Evolutionary conservation across 768 basidiomycete genomes (phyloP).

Genomic region (Amanita muscaria): DNA sequence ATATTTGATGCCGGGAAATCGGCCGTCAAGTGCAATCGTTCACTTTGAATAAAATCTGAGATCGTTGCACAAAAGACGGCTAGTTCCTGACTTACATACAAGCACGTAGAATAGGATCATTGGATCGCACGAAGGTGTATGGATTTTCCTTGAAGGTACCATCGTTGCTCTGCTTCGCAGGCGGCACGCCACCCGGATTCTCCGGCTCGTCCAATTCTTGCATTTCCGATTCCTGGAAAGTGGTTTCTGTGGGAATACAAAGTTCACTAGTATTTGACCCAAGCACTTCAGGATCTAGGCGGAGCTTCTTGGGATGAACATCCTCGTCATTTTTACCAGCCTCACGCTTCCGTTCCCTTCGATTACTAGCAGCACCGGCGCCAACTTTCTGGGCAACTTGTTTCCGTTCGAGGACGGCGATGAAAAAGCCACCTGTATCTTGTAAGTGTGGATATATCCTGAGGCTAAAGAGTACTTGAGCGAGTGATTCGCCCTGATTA

Average conservation of each 20-base stretch:
- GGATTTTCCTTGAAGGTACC: slow-evolving; percentile 81
- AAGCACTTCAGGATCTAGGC: slow-evolving; percentile 1
- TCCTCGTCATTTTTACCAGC: slow-evolving; percentile 33
- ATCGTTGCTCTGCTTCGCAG: slow-evolving; percentile 17
- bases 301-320: slow-evolving; percentile 14
- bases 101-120: slow-evolving; percentile 58
- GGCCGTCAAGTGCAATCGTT: slow-evolving; percentile 59
- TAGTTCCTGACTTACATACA: slow-evolving; percentile 60
- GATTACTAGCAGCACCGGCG: neutral
- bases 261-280: neutral
- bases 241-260: neutral
- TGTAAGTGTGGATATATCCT: slow-evolving; percentile 93
- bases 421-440: slow-evolving; percentile 95
- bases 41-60: slow-evolving; percentile 29
- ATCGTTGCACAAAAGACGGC: neutral
- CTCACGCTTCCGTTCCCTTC: slow-evolving; percentile 46
- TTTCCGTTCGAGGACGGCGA: slow-evolving; percentile 74
- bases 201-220: neutral
- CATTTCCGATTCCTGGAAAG: neutral
- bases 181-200: slow-evolving; percentile 14
- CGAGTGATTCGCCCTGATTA: neutral
- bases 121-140: slow-evolving; percentile 68
- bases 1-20: slow-evolving; percentile 70
- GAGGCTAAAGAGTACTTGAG: slow-evolving; percentile 39
- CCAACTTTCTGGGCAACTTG: neutral